Evolutionary conservation across 2,329 filamentous ascomycete genomes (phyloP), one percentile per base, ranked within the genome.

Genomic region (Aspergillus fumigatiaffinis): DNA sequence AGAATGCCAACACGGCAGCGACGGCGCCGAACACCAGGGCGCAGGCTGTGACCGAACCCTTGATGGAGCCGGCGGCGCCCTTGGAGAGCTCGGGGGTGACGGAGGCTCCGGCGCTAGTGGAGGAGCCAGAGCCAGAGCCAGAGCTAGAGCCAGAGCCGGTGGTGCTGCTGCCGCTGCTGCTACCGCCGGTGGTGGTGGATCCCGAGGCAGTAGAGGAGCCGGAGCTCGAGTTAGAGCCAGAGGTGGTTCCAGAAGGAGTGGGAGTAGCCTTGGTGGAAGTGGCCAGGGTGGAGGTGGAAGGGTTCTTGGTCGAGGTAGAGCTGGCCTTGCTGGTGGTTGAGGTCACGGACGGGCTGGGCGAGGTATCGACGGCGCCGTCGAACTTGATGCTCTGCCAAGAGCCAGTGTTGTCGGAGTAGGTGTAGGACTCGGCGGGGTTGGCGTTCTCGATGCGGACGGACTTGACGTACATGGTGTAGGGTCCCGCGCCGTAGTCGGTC

Each of bases 401-500:
- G 52, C 89, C 89, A 1, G 80, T 78, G 42, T 76, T 76, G 67
- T 89, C 88, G 26, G 79, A 78, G 65, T 84, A 92, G 49, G 80
- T 73, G 70, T 91, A 92, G 66, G 85, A 83, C 65, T 84, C 84
- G 54, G 76, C 79, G 1, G 85, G 84, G 51, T 79, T 82, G 67
- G 82, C 84, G 74, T 83, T 85, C 60, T 75, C 67, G 53, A 82
- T 79, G 29, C 79, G 77, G 35, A 85, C 75, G 29, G 80, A 84
- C 78, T 89, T 84, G 62, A 93, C 82, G 59, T 84, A 85, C 89
- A 92, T 92, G 65, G 81, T 86, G 77, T 84, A 93, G 0, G 90
- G 90, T 0, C 79, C 87, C 26, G 83, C 68, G 51, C 71, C 69
- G 71, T 87, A 92, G 71, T 91, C 80, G 46, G 88, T 90, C 53